A percentile compares a stretch with the other conserved stretches of the same genome.
Conservation (phyloP, 2,329 filamentous ascomycete genomes). For the Capronia americana region DNA sequence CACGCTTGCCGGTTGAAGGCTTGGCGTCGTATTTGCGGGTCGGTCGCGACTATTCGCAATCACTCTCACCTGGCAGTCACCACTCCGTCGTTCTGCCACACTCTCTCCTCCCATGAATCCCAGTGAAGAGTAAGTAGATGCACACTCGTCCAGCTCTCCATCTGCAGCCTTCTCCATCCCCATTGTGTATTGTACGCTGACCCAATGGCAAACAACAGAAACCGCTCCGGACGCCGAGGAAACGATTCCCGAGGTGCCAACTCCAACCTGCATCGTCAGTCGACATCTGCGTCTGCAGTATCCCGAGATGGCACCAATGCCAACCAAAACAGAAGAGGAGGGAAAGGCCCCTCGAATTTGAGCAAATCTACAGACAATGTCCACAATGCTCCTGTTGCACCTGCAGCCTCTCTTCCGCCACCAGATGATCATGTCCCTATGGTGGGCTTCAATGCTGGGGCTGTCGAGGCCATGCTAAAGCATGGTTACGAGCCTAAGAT, state of each 20-base stretch:
- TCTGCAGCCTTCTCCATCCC: slow-evolving; percentile 20
- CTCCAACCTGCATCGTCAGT: slow-evolving; percentile 30
- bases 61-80: slow-evolving; percentile 10
- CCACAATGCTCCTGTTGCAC: slow-evolving; percentile 27
- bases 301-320: slow-evolving; percentile 33
- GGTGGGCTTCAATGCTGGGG: slow-evolving; percentile 52
- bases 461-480: slow-evolving; percentile 50
- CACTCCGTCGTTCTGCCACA: slow-evolving; percentile 19
- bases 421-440: slow-evolving; percentile 51
- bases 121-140: slow-evolving; percentile 41
- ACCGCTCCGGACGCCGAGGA: slow-evolving; percentile 33
- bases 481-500: slow-evolving; percentile 50
- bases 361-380: slow-evolving; percentile 27
- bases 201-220: slow-evolving; percentile 28
- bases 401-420: slow-evolving; percentile 17
- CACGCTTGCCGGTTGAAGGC: not conserved
- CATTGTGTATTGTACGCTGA: slow-evolving; percentile 15
- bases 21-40: slow-evolving; percentile 3
- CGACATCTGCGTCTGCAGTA: slow-evolving; percentile 24
- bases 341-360: slow-evolving; percentile 24
- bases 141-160: slow-evolving; percentile 42
- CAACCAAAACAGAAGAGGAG: slow-evolving; percentile 33
- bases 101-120: slow-evolving; percentile 27
- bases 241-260: slow-evolving; percentile 31
- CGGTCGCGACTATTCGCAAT: slow-evolving; percentile 4